A percentile compares a stretch with the other conserved stretches of the same genome.
These are phyloP conservation scores for Scedosporium aurantiacum DNA, from an alignment of 2,329 filamentous ascomycete species.

Conservation along the genomic window DNA sequence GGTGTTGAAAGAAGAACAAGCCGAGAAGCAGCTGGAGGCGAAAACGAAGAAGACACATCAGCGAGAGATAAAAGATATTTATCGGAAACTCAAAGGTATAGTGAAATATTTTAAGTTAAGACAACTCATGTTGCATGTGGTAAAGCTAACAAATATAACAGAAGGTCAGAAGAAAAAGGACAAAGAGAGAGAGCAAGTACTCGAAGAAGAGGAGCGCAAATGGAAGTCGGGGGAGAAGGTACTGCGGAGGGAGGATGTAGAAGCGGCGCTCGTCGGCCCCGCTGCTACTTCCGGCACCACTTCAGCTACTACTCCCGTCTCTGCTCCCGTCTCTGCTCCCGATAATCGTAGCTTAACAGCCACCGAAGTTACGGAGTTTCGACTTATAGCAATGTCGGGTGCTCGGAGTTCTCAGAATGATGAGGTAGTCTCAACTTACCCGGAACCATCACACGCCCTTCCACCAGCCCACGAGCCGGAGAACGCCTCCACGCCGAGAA, in stretches of 20 bases:
- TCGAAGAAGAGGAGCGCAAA: slow-evolving; percentile 27
- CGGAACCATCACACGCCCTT: not conserved
- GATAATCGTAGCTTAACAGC: not conserved
- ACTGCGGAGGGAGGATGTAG: not conserved
- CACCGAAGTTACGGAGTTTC: not conserved
- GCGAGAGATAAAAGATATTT: slow-evolving; percentile 31
- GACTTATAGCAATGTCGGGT: not conserved
- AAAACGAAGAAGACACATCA: slow-evolving; percentile 40
- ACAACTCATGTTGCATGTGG: not conserved
- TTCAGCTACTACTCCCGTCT: not conserved
- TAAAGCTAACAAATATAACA: slow-evolving; percentile 13
- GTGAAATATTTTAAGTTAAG: not conserved
- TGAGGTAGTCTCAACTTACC: not conserved
- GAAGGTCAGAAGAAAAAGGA: slow-evolving; percentile 38
- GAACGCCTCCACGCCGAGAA: not conserved
- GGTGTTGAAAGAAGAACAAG: slow-evolving; percentile 50
- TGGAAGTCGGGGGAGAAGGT: not conserved
- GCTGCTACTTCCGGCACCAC: not conserved
- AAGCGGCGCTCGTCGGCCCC: not conserved
- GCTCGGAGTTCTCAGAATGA: not conserved
- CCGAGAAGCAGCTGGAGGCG: slow-evolving; percentile 51
- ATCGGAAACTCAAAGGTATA: slow-evolving; percentile 47
- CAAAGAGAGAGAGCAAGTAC: slow-evolving; percentile 33
- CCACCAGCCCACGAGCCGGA: not conserved
- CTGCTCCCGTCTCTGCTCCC: not conserved